These are phyloP conservation scores for Chalciporus chontae DNA, from an alignment of 768 basidiomycete genomes.

Conservation along the genomic window DNA sequence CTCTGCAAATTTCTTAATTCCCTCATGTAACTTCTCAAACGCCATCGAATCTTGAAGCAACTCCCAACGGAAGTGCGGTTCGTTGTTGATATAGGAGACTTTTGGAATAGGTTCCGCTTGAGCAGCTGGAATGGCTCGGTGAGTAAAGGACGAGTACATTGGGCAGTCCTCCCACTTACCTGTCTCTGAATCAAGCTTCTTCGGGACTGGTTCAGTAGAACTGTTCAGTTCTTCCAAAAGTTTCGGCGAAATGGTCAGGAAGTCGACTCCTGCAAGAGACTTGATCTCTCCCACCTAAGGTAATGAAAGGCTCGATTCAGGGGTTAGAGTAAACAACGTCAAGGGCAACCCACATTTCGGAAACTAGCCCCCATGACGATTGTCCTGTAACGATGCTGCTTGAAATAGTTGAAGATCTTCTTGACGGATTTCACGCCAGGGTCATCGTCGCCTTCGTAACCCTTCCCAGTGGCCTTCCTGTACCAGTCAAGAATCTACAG, in stretches of 20 bases:
- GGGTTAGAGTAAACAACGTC: not conserved
- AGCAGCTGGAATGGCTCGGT: slow-evolving; percentile 37
- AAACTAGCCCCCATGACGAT: slow-evolving; percentile 99
- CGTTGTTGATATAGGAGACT: slow-evolving; percentile 81
- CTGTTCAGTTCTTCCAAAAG: slow-evolving; percentile 88
- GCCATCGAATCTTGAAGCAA: slow-evolving; percentile 92
- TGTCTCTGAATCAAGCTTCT: slow-evolving; percentile 68
- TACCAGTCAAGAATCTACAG: slow-evolving; percentile 94
- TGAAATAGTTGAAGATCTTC: slow-evolving; percentile 98
- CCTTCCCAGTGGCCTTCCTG: slow-evolving; percentile 83
- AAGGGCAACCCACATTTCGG: slow-evolving; percentile 69
- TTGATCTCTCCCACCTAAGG: slow-evolving; percentile 84
- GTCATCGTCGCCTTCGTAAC: slow-evolving; percentile 85
- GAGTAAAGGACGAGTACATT: not conserved
- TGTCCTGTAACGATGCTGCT: slow-evolving; percentile 94
- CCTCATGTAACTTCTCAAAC: slow-evolving; percentile 94
- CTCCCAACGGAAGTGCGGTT: slow-evolving; percentile 90
- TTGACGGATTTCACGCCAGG: slow-evolving; percentile 94
- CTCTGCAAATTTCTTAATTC: slow-evolving; percentile 95
- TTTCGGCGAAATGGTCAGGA: slow-evolving; percentile 87
- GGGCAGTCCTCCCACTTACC: slow-evolving; percentile 34
- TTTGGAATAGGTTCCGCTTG: slow-evolving; percentile 66
- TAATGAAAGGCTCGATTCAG: not conserved
- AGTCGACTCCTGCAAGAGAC: slow-evolving; percentile 91
- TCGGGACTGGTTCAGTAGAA: slow-evolving; percentile 68